phyloP scores from a whole-genome alignment of 441 rosid genomes.

The Corymbia calophylla region DNA sequence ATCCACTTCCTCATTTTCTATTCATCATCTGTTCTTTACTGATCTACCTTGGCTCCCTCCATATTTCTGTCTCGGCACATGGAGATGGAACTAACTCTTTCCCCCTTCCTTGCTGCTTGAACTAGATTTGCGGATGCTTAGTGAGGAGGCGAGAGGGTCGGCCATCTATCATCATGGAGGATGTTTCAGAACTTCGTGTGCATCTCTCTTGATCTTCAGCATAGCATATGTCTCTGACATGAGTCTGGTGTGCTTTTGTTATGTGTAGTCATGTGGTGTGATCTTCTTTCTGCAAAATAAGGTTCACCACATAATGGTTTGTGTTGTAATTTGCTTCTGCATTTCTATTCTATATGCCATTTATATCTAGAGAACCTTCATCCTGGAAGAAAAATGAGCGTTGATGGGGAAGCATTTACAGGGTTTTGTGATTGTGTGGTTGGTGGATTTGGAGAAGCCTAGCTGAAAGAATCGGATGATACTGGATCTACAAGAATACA shows the following conservation, averaged over 20 bases:
- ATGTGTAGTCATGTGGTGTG: neutral
- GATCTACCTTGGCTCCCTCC: neutral
- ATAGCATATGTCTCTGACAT: neutral
- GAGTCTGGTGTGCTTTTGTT: neutral
- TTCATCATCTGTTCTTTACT: neutral
- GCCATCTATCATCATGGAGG: neutral
- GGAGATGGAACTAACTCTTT: neutral
- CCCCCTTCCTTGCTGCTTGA: neutral
- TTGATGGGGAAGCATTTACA: neutral
- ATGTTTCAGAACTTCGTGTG: neutral
- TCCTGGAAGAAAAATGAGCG: neutral
- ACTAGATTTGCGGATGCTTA: constrained; percentile 13
- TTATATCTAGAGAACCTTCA: neutral
- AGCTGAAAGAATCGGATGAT: neutral
- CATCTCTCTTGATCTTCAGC: neutral
- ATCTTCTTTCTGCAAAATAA: neutral
- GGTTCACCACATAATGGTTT: neutral
- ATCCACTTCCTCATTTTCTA: neutral
- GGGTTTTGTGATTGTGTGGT: neutral
- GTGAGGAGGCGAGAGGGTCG: neutral
- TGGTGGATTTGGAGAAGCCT: neutral
- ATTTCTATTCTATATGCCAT: neutral
- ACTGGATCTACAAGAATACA: neutral
- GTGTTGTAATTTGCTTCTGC: neutral
- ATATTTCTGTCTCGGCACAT: neutral